Evolutionary conservation across 2,329 filamentous ascomycete genomes (phyloP), one percentile per base, ranked within the genome.

Genomic region (Fusarium brachygibbosum): DNA sequence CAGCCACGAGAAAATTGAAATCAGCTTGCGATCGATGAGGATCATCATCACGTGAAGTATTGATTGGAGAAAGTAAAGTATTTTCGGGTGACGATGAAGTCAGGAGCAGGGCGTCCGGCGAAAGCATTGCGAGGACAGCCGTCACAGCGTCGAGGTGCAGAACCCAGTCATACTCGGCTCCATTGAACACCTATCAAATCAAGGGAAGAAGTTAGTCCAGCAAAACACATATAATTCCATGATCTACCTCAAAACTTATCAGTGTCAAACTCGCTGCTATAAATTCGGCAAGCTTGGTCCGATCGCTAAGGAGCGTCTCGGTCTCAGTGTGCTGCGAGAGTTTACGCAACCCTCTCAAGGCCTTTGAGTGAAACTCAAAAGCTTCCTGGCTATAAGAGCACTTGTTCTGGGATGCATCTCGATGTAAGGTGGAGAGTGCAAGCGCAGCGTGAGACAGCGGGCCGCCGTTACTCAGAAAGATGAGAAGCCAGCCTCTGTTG

Each of bases 201-300:
- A n/a, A n/a, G n/a, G n/a, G n/a, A n/a, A n/a, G n/a, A n/a, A n/a
- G n/a, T n/a, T n/a, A n/a, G n/a, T n/a, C n/a, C n/a, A n/a, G n/a
- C 37, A 16, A 3, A 21, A 17, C 28, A 28, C 9, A 9, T 28
- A 6, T 6, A 28, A 4, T 4, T 21, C 19, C 6, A 14, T 5
- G 8, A 8, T 13, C 19, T 40, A 55, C 52, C 52, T 55, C 41
- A 5, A 48, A 55, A 8, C 52, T 55, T 37, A 48, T 38, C 11
- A 55, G 5, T 17, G 31, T 55, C n/a, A 48, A 9, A 4, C 52
- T 55, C 5, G 52, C 41, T 6, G 52, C 41, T 3, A 48, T 16
- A 19, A 55, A 55, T 11, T 38, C 52, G 0, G 41, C 32, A 4
- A 55, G 25, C 21, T 38, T 46, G 0, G n/a, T 3, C 12, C 17